These are phyloP conservation scores for Thermothielavioides terrestris DNA, from an alignment of 495 filamentous ascomycete species.

Conservation along the genomic window DNA sequence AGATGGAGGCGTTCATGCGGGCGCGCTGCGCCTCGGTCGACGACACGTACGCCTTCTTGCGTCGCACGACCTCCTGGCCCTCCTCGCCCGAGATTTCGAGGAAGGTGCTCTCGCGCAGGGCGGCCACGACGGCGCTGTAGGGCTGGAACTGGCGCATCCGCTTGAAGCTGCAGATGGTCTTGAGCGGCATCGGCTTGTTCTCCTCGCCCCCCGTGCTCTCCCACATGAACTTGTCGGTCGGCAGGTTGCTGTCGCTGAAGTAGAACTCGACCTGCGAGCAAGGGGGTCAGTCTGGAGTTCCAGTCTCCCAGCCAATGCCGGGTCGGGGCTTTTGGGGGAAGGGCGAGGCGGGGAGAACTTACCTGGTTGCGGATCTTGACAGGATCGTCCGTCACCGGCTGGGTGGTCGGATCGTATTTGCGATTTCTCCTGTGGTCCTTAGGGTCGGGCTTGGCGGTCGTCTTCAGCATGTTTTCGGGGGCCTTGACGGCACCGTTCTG, in stretches of 20 bases:
- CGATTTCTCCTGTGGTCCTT: constrained; percentile 33
- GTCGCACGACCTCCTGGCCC: constrained; percentile 55
- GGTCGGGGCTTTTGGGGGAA: too few species aligned
- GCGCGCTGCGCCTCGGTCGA: constrained; percentile 21
- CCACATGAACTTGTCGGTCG: constrained; percentile 79
- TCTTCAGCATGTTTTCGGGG: constrained; percentile 13
- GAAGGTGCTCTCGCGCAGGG: constrained; percentile 61
- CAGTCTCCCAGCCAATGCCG: too few species aligned
- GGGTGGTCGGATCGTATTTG: constrained; percentile 57
- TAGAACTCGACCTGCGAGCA: constrained; percentile 85
- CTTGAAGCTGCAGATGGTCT: constrained; percentile 71
- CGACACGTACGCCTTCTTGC: constrained; percentile 56
- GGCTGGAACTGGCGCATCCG: constrained; percentile 91
- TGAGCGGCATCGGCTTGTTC: constrained; percentile 73
- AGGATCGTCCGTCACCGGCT: constrained; percentile 61
- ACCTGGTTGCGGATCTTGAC: constrained; percentile 47
- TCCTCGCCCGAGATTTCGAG: constrained; percentile 57
- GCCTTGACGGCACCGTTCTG: constrained; percentile 17
- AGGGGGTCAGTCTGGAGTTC: constrained; percentile 10
- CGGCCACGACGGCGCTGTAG: constrained; percentile 68
- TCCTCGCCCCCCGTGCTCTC: constrained; percentile 59
- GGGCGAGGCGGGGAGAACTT: not conserved
- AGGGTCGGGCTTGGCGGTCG: constrained; percentile 13
- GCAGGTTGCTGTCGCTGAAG: constrained; percentile 88
- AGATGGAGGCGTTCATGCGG: constrained; percentile 34